Evolutionary conservation across 1,139 yeast species (phyloP), one percentile per base, ranked within the genome.

Genomic region (Hansenula anomala): DNA sequence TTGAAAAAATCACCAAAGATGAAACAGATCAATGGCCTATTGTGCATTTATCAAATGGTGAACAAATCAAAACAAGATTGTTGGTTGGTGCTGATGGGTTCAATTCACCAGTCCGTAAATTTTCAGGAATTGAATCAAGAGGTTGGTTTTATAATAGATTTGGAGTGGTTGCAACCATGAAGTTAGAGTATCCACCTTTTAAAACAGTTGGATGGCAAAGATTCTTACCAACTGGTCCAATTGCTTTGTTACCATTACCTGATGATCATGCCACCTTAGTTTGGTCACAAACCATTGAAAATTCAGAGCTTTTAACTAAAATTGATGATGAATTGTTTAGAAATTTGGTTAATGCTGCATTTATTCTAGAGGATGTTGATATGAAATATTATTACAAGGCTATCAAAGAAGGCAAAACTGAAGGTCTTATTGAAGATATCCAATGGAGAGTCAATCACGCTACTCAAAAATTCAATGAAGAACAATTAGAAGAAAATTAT

Each of bases 31-130:
- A 78, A 37, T 88, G 96, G 96, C 97, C 97, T 1, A 59, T 80
- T 7, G 79, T 92, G 4, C 70, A 74, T 20, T 67, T 92, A 17
- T 77, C 78, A 18, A 74, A 77, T 45, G 97, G 96, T 2, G 73
- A 74, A 14, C 51, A 58, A 14, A 66, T 83, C 36, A 76, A 76
- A 51, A 75, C 97, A 0, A 69, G 97, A 43, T 67, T 92, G 19
- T 68, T 92, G 28, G 78, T 90, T 13, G 99, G 99, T 10, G 96
- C 97, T 17, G 98, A 92, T 59, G 99, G 99, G 0, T 88, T 80
- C 58, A 88, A 90, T 60, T 89, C 97, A 0, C 97, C 97, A 0
- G 98, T 86, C 4, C 73, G 97, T 34, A 71, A 75, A 47, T 90
- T 75, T 56, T 84, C 97, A 0, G 79, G 77, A 3, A 88, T 94